Percentiles rank a stretch among this genome's conserved stretches.
These are phyloP conservation scores for Zymoseptoria pseudotritici DNA, from an alignment of 2,329 filamentous ascomycete genomes.

Conservation along the genomic window DNA sequence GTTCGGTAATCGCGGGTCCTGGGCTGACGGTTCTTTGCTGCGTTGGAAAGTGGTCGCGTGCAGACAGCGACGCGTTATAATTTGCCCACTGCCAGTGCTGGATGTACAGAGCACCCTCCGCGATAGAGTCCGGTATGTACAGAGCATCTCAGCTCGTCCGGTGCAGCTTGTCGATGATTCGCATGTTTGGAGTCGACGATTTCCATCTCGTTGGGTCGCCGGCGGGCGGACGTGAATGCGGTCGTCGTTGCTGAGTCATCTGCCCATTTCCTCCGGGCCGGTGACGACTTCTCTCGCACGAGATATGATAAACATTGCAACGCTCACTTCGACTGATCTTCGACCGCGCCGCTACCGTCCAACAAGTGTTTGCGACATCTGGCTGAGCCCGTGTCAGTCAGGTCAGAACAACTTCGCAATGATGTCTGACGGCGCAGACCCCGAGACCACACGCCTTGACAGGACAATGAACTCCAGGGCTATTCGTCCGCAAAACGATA, in stretches of 20 bases:
- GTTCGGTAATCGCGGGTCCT: slow-evolving; percentile 20
- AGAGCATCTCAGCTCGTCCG: background rate
- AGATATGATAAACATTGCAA: background rate
- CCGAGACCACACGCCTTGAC: background rate
- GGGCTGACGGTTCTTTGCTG: background rate
- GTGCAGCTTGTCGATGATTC: background rate
- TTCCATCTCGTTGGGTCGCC: background rate
- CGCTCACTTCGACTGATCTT: background rate
- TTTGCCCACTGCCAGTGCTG: background rate
- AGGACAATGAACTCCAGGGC: background rate
- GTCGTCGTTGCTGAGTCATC: background rate
- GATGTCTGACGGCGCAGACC: background rate
- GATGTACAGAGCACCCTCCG: background rate
- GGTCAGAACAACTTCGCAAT: background rate
- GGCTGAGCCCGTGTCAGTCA: background rate
- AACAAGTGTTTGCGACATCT: background rate
- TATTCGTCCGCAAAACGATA: background rate
- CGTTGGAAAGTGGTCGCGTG: background rate
- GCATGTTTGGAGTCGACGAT: background rate
- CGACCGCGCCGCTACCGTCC: too few species aligned
- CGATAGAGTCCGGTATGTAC: background rate
- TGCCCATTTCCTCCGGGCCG: background rate
- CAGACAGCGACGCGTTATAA: background rate
- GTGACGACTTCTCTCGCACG: background rate
- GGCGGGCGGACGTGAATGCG: background rate